Conservation (phyloP, 495 filamentous ascomycete species). For the Endocarpon pusillum region DNA sequence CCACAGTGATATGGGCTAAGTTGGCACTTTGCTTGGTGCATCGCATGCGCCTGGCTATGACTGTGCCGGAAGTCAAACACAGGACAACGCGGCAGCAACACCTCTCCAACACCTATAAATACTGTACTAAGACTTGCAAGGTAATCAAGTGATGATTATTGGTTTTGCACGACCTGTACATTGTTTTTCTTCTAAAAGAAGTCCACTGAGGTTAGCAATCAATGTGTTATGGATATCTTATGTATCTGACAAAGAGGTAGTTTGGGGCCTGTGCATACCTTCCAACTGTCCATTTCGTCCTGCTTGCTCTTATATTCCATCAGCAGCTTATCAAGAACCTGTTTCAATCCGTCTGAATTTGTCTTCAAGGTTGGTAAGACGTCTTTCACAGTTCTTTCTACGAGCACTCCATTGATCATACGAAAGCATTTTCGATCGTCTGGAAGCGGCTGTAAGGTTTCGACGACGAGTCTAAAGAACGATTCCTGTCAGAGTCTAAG, state of each 20-base stretch:
- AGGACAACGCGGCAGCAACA: too few species aligned
- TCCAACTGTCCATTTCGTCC: conserved; percentile 93
- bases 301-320: conserved; percentile 96
- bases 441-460: conserved; percentile 72
- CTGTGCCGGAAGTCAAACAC: too few species aligned
- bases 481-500: background rate
- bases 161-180: conserved; percentile 83
- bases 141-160: too few species aligned
- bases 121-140: too few species aligned
- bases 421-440: conserved; percentile 91
- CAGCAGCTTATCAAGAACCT: conserved; percentile 86
- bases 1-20: too few species aligned
- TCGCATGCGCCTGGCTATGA: too few species aligned
- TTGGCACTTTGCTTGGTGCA: too few species aligned
- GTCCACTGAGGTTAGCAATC: conserved; percentile 7
- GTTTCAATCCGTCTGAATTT: conserved; percentile 89
- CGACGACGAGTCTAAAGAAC: conserved; percentile 66
- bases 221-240: conserved; percentile 5
- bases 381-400: conserved; percentile 84
- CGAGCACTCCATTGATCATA: conserved; percentile 92
- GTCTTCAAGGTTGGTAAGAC: conserved; percentile 80
- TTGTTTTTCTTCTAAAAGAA: conserved; percentile 87
- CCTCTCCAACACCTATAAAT: too few species aligned
- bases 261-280: conserved; percentile 40
- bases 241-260: conserved; percentile 6